Evolutionary conservation across 2,329 filamentous ascomycete genomes (phyloP), one percentile per base, ranked within the genome.

Genomic region (Cadophora sp.): DNA sequence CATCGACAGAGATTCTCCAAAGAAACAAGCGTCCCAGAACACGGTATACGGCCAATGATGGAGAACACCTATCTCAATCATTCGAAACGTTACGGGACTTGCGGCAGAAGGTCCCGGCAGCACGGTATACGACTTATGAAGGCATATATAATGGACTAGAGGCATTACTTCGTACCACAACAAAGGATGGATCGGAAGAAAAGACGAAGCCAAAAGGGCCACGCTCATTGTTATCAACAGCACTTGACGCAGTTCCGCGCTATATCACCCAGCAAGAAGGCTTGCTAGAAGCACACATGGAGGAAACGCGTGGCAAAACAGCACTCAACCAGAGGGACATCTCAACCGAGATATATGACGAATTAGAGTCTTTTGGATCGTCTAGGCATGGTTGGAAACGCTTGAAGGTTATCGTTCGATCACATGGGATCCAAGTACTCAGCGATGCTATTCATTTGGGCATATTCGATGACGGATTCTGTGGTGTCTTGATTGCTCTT

Each of bases 181-280:
- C 53, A 39, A 59, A 61, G 20, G 51, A 56, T 24, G 22, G 36
- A 45, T 62, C 63, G 11, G 16, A 59, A n/a, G 43, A 68, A 14
- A 66, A 69, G 58, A 33, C 59, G n/a, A 66, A 68, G 9, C 36
- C 47, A 59, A 73, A 68, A 68, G 79, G 74, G 22, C 65, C 77
- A 4, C 80, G 77, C 30, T 83, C 83, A 4, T 77, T 87, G 11
- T 67, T 86, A 20, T 80, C 81, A 22, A 82, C 84, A 79, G 84
- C 83, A 65, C 77, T 87, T 6, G 78, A 80, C 62, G 81, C 79
- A 67, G 76, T 87, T 16, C 84, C 84, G 1, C 76, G 78, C 18
- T 85, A 82, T 68, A 81, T 85, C 39, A 73, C 76, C 1, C 78
- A 79, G 39, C 80, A 84, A n/a, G 81, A 85, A 65, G 74, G 75